Percentiles rank a stretch among this genome's conserved stretches.
Conservation (phyloP, 352 stramenopile species). For the Phytophthora fragariaefolia region DNA sequence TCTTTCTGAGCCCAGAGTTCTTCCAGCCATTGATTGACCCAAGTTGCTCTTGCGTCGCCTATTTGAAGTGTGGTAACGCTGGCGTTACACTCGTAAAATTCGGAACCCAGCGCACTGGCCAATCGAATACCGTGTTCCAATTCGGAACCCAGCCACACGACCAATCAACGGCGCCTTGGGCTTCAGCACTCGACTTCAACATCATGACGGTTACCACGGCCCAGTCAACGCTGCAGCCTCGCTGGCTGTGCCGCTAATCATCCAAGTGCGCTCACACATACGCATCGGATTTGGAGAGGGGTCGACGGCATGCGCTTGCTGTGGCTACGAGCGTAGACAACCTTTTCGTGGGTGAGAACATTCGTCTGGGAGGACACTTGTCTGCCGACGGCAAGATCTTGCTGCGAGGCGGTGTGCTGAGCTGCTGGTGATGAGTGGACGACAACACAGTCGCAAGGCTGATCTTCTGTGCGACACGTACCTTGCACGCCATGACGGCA, state of each 20-base stretch:
- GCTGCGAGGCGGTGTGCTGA: neutral
- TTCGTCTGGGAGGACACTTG: neutral
- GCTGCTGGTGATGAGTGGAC: constrained; percentile 4
- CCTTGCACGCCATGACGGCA: constrained; percentile 14
- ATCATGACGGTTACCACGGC: constrained; percentile 13
- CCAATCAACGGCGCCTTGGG: constrained; percentile 17
- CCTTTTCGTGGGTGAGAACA: no score
- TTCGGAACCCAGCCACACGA: constrained; percentile 21
- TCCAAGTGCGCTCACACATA: neutral
- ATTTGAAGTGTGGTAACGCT: constrained; percentile 19
- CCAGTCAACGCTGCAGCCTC: constrained; percentile 2
- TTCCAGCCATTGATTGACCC: neutral
- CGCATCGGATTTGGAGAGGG: constrained; percentile 3
- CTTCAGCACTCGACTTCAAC: constrained; percentile 36
- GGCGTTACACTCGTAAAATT: no score
- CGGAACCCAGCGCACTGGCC: constrained; percentile 15
- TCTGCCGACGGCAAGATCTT: neutral
- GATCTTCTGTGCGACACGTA: constrained; percentile 26
- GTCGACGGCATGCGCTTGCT: neutral
- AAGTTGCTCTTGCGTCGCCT: constrained; percentile 17
- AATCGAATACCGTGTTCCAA: constrained; percentile 22
- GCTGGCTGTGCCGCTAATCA: neutral
- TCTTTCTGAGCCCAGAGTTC: constrained; percentile 23
- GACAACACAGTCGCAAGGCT: constrained; percentile 4
- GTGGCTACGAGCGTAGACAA: neutral